A percentile compares a stretch with the other conserved stretches of the same genome.
Evolutionary conservation across 345 rosid species (phyloP).

Genomic region (Syzygium aromaticum): DNA sequence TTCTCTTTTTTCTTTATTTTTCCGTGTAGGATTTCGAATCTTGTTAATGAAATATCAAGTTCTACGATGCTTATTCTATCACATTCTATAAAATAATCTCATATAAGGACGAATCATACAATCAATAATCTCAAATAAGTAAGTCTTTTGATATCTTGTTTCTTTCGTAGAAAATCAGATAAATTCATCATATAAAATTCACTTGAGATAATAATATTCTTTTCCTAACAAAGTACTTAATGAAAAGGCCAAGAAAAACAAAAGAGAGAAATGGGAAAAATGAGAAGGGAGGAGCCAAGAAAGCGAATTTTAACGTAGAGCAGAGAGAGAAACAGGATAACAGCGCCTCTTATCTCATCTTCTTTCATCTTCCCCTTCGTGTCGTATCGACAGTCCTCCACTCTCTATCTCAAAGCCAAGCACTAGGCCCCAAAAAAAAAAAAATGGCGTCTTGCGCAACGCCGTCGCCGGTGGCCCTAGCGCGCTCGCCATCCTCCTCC

Average conservation of each 20-base stretch:
- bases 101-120: fast-evolving
- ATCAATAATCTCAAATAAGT: too few relatives aligned
- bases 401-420: too few relatives aligned
- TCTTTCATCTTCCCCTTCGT: not conserved
- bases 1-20: not conserved
- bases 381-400: too few relatives aligned
- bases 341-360: not conserved
- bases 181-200: not conserved
- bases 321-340: not conserved
- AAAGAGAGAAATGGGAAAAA: not conserved
- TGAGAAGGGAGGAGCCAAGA: not conserved
- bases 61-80: not conserved
- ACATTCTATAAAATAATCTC: not conserved
- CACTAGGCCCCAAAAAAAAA: too few relatives aligned
- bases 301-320: not conserved
- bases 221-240: not conserved
- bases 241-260: not conserved
- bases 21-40: not conserved
- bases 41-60: not conserved
- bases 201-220: not conserved
- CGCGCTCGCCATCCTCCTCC: too few relatives aligned
- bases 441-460: too few relatives aligned
- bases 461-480: too few relatives aligned
- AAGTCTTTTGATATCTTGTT: not conserved
- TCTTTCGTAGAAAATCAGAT: not conserved